phyloP scores from a whole-genome alignment of 495 filamentous ascomycete genomes.

The Aspergillus egyptiacus region DNA sequence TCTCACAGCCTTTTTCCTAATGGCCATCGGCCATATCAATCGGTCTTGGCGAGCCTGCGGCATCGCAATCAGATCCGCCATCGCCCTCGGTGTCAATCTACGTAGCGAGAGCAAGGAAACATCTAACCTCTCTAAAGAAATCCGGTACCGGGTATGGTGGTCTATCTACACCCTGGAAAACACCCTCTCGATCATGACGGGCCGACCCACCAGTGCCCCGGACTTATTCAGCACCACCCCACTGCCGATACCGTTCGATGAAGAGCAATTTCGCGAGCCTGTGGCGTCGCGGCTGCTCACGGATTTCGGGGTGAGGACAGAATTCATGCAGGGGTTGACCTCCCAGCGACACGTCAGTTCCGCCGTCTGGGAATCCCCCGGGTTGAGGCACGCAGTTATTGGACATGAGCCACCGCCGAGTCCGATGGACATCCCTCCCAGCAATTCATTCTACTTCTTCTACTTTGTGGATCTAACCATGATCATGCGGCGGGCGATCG shows the following conservation, averaged over 20 bases:
- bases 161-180: slow-evolving; percentile 54
- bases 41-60: slow-evolving; percentile 58
- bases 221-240: slow-evolving; percentile 52
- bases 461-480: slow-evolving; percentile 35
- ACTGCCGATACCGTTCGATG: slow-evolving; percentile 44
- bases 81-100: slow-evolving; percentile 56
- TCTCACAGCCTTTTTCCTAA: slow-evolving; percentile 54
- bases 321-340: slow-evolving; percentile 13
- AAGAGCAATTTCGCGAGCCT: slow-evolving; percentile 39
- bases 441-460: slow-evolving; percentile 39
- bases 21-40: slow-evolving; percentile 54
- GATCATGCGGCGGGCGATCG: slow-evolving; percentile 44
- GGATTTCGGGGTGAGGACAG: slow-evolving; percentile 21
- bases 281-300: slow-evolving; percentile 24
- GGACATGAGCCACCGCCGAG: not conserved
- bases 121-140: slow-evolving; percentile 42
- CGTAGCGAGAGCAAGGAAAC: slow-evolving; percentile 49
- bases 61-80: slow-evolving; percentile 51
- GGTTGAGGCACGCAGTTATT: not conserved
- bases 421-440: slow-evolving; percentile 19
- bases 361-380: not conserved
- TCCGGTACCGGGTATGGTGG: slow-evolving; percentile 43
- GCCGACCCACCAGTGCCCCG: slow-evolving; percentile 51
- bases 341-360: not conserved
- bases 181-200: slow-evolving; percentile 52